Base-by-base conservation (phyloP, 768 basidiomycete genomes). In the Kondoa subrosea region DNA sequence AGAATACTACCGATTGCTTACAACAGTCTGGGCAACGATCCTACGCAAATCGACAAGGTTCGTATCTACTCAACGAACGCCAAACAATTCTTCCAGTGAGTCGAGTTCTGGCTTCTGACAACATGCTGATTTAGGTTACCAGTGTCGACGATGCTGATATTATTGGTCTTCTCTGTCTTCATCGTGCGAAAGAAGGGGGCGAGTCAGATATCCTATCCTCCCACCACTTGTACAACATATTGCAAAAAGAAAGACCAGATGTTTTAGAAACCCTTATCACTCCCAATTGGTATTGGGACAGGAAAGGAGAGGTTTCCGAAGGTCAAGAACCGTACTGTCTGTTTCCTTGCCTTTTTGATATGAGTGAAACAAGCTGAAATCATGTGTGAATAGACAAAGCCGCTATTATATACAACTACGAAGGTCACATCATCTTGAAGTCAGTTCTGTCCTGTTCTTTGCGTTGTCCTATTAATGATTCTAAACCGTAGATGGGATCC, bases 211-310 rank as follows among this genome's bases (percentile, higher is more conserved):
- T 77, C 32, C 75, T 73, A 16, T 76, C 75, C 8, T 70, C 74
- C 0, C 77, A 77, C 60, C 69, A 74, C 57, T 56, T 76, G 17
- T 77, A 71, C 70, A 77, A 77, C 70, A 69, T 71, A 21, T 63
- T 77, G 3, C 74, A 76, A 68, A 68, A 67, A 30, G 74, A 77
- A 65, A 64, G 74, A 31, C 77, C 77, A 0, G 76, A 77, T 57
- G 73, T 73, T 0, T 74, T 73, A n/a, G 67, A 75, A 66, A 27
- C 69, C 40, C 66, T 77, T 33, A 68, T 71, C 27, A 67, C 67
- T 60, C 75, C 76, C 1, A 73, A 72, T 27, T 77, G 76, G 76
- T 76, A 76, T 71, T 76, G 73, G 72, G 76, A 77, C 64, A 67
- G 77, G 3, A 77, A 77, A 64, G 77, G 77, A 8, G 77, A 77